Percentiles rank a stretch among this genome's conserved stretches.
These are phyloP conservation scores for Fusarium proliferatum DNA, from an alignment of 2,329 filamentous ascomycete genomes.

Conservation along the genomic window DNA sequence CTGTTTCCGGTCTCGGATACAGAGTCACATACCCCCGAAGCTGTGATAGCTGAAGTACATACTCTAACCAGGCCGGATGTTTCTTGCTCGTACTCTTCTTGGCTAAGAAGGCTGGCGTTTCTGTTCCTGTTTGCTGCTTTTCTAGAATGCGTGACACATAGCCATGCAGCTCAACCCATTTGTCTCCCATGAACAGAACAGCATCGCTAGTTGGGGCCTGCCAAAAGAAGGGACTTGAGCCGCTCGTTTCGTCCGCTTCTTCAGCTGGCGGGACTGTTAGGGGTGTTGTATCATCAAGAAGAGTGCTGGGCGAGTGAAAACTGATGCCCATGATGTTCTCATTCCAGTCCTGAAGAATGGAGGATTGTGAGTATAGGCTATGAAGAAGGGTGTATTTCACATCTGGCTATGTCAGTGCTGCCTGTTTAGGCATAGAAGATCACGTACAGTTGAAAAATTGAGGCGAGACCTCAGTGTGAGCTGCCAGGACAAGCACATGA, in stretches of 20 bases:
- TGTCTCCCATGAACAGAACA: constrained; percentile 82
- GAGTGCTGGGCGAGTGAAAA: constrained; percentile 75
- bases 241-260: constrained; percentile 31
- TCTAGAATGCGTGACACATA: constrained; percentile 76
- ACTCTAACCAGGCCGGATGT: constrained; percentile 82
- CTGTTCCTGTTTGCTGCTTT: constrained; percentile 50
- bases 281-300: constrained; percentile 68
- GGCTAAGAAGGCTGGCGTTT: constrained; percentile 55
- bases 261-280: constrained; percentile 60
- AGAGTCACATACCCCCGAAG: constrained; percentile 81
- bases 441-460: constrained; percentile 81
- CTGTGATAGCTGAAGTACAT: constrained; percentile 79
- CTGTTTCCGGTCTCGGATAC: constrained; percentile 74
- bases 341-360: constrained; percentile 58
- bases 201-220: constrained; percentile 87
- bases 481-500: constrained; percentile 88
- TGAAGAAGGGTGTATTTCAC: constrained; percentile 81
- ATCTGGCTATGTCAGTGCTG: constrained; percentile 56
- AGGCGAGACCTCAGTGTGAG: constrained; percentile 81
- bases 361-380: constrained; percentile 75
- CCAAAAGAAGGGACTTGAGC: constrained; percentile 77
- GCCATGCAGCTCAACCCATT: constrained; percentile 86
- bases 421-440: neutral
- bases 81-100: constrained; percentile 73
- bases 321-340: constrained; percentile 79